Evolutionary conservation across 1,139 yeast species (phyloP), one percentile per base, ranked within the genome.

Genomic region (Entelexis sorbosivorans): DNA sequence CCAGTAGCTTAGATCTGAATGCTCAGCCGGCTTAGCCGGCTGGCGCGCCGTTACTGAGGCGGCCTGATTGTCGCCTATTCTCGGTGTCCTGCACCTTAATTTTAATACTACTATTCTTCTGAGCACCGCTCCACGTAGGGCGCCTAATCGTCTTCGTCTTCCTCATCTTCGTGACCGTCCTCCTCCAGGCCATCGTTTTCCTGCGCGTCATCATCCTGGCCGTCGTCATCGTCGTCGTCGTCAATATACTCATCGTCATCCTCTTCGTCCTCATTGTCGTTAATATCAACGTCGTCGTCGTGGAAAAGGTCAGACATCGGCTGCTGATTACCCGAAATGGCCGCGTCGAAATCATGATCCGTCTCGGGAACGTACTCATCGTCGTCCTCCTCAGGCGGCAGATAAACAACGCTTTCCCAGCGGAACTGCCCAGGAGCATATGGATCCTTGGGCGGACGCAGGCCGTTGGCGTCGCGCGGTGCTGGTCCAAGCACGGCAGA

Each of bases 381-480:
- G 47, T 54, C 57, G 36, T 54, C 57, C 36, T 54, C 44, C 28
- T 54, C 57, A 2, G 57, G 57, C 8, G 45, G 50, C 13, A 54
- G 36, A 39, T 54, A 54, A 8, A 54, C 57, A n/a, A 54, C 45
- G 33, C 31, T 48, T n/a, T 42, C 45, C 45, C 45, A 42, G 5
- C 45, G 36, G 45, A 42, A 42, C 2, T 32, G 36, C n/a, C 36
- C 36, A 7, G 29, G 5, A 2, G 16, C 38, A 14, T 42, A 31
- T 3, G 36, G 29, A 29, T 42, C 45, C 22, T 22, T 36, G 9
- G 40, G 40, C 5, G 40, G 40, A 8, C 14, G 26, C 16, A 22
- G 17, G 24, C n/a, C 24, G 16, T 14, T 8, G 10, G 38, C 8
- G 17, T 19, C 38, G 8, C 13, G 22, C 19, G 19, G 19, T 4